phyloP scores from a whole-genome alignment of 345 rosid genomes.

The Carallia brachiata region DNA sequence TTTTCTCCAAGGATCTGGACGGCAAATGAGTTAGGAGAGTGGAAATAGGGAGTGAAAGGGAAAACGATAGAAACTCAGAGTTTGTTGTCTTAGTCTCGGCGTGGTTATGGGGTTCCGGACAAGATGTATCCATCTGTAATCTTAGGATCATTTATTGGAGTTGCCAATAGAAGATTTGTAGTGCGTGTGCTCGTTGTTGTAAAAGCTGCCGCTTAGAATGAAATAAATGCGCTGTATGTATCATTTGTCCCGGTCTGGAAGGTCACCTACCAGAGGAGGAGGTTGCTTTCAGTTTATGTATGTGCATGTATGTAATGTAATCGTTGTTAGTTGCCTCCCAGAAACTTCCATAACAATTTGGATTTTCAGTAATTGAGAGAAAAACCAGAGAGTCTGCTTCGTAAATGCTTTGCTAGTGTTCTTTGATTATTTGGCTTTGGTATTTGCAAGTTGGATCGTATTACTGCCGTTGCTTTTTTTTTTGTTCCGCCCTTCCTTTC shows the following conservation, averaged over 20 bases:
- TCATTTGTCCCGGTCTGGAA: background rate
- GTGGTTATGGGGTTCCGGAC: slow-evolving; percentile 8
- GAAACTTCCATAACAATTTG: no score
- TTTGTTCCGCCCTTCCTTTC: no score
- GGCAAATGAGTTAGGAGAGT: background rate
- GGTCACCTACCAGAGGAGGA: background rate
- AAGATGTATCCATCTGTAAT: slow-evolving; percentile 13
- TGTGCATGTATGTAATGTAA: no score
- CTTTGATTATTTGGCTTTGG: no score
- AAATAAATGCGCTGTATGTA: slow-evolving; percentile 1
- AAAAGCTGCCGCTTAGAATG: slow-evolving; percentile 7
- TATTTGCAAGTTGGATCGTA: no score
- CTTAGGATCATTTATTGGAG: slow-evolving; percentile 4
- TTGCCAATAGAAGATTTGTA: background rate
- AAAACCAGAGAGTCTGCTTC: no score
- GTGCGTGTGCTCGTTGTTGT: background rate
- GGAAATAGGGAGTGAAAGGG: slow-evolving; percentile 3
- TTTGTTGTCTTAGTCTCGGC: background rate
- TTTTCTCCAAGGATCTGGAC: background rate
- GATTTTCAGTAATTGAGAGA: no score
- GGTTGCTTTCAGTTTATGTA: no score
- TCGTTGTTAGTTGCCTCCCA: no score
- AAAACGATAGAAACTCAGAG: background rate
- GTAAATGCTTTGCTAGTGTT: no score
- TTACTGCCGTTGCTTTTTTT: no score